Evolutionary conservation across 352 stramenopile genomes (phyloP).

Genomic region (Stephanocyclus meneghinianus): DNA sequence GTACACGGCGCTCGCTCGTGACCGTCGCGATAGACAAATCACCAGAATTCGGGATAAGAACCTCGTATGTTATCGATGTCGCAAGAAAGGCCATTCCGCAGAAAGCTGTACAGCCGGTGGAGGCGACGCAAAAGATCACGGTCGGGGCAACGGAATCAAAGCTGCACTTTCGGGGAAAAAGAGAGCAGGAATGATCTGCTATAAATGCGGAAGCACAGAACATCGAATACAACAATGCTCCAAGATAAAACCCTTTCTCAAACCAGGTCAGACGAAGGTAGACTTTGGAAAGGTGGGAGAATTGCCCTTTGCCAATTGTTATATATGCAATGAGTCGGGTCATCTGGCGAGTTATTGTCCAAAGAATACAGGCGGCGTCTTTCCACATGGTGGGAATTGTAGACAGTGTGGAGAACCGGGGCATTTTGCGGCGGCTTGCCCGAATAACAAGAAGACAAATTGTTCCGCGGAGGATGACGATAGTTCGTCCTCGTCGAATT

Average conservation of each 20-base stretch:
- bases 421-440: slow-evolving; percentile 66
- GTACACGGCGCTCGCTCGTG: slow-evolving; percentile 69
- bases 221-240: slow-evolving; percentile 68
- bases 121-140: not conserved
- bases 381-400: slow-evolving; percentile 70
- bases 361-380: slow-evolving; percentile 69
- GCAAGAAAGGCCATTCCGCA: slow-evolving; percentile 62
- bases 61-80: slow-evolving; percentile 70
- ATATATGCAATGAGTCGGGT: slow-evolving; percentile 70
- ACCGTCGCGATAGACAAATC: slow-evolving; percentile 50
- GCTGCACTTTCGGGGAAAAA: slow-evolving; percentile 1
- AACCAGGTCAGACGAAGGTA: slow-evolving; percentile 27
- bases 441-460: slow-evolving; percentile 34
- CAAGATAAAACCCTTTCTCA: slow-evolving; percentile 46
- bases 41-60: slow-evolving; percentile 38
- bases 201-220: slow-evolving; percentile 77
- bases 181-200: slow-evolving; percentile 57
- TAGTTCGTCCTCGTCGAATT: slow-evolving; percentile 17
- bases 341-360: slow-evolving; percentile 68
- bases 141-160: slow-evolving; percentile 6
- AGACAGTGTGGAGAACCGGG: slow-evolving; percentile 63
- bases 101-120: slow-evolving; percentile 52
- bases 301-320: slow-evolving; percentile 73
- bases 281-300: slow-evolving; percentile 52
- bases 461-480: slow-evolving; percentile 33